Evolutionary conservation across 805 yeast species (phyloP), one percentile per base, ranked within the genome.

Genomic region (Cyberlindnera maritima): DNA sequence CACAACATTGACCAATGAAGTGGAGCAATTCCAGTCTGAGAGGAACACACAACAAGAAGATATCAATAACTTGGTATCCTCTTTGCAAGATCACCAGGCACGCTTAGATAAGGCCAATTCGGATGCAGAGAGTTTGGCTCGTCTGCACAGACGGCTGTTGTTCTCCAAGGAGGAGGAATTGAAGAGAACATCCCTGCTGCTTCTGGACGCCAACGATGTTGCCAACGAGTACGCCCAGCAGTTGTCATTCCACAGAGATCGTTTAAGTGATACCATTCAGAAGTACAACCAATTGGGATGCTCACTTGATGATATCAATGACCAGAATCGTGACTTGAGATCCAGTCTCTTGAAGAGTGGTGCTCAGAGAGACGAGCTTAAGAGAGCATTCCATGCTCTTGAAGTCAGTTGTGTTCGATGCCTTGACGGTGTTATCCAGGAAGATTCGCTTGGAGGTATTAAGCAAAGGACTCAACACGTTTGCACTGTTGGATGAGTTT

Each of bases 331-430:
- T 5, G 48, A 44, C 25, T 46, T 48, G 23, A 29, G 48, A 15
- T 38, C 39, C 14, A 44, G 36, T 13, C 46, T 48, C 23, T 44
- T 48, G 39, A 40, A 38, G 36, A 21, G 40, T 15, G 52, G 52
- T 5, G n/a, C 43, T 1, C 46, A 48, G 31, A 40, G 44, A 28
- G 52, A 43, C 15, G 52, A 44, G 10, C 41, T 48, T 28, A 44
- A 41, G 32, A 39, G 48, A 3, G 33, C 46, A 1, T 44, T 48
- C 41, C 46, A 48, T 39, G 34, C 52, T 11, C 48, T 48, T 44
- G 52, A 44, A 29, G 48, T 48, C 9, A 41, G 46, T 23, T 48
- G 52, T 34, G 48, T 48, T n/a, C 42, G 48, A 10, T 48, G 48
- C 21, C 52, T 48, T 38, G 48, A 48, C 28, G 52, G 52, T 11